Evolutionary conservation across 2,329 filamentous ascomycete genomes (phyloP).

Genomic region (Sordariomycetes sp.): DNA sequence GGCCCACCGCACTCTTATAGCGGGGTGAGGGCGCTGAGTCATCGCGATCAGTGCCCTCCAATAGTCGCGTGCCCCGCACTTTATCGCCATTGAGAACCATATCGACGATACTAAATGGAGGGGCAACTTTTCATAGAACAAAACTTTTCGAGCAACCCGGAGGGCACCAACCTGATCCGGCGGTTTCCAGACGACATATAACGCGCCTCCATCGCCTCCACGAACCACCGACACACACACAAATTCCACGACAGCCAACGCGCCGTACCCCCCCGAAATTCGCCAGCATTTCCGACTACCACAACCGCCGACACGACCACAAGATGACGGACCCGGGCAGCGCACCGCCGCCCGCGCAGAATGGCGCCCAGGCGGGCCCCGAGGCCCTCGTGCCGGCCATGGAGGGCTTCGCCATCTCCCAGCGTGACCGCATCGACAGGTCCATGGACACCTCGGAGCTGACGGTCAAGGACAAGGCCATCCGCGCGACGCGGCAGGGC

Average conservation of each 20-base stretch:
- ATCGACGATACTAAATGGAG: neutral
- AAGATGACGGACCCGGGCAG: neutral
- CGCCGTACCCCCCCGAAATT: neutral
- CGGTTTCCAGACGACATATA: neutral
- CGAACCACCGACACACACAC: neutral
- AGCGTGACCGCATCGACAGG: conserved; percentile 3
- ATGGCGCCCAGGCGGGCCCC: neutral
- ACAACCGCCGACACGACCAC: neutral
- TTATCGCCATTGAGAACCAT: neutral
- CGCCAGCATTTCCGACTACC: neutral
- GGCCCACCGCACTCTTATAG: too few species aligned
- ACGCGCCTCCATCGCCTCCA: neutral
- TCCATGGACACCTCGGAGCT: conserved; percentile 17
- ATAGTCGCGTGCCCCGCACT: neutral
- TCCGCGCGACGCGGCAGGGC: conserved; percentile 87
- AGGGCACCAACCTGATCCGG: neutral
- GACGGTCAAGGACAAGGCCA: conserved; percentile 71
- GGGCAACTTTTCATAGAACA: neutral
- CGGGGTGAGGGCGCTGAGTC: neutral
- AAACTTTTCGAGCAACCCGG: neutral
- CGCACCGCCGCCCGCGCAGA: neutral
- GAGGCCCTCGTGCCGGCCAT: conserved; percentile 3
- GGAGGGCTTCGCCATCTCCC: conserved; percentile 5
- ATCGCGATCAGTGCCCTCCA: neutral
- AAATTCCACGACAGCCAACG: neutral